These are phyloP conservation scores for Moesziomyces sp. DNA, from an alignment of 1,284 basidiomycete species.

Conservation along the genomic window DNA sequence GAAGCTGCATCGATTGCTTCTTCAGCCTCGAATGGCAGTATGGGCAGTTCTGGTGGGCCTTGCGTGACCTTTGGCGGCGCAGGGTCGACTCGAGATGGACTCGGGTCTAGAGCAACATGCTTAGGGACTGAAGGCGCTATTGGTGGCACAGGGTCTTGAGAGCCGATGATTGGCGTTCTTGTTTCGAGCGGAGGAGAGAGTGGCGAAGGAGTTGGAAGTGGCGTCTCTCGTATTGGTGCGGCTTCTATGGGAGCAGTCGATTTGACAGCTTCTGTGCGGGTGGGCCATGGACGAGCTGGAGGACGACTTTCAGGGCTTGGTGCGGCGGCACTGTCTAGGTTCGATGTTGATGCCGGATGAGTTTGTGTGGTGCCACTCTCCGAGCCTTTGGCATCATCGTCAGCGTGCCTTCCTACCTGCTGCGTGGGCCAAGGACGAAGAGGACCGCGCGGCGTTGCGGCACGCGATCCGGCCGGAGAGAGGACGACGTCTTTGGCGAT, in stretches of 20 bases:
- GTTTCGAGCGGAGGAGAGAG: too few species aligned
- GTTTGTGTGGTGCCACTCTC: neutral
- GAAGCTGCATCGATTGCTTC: too few species aligned
- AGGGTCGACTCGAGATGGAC: too few species aligned
- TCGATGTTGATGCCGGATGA: neutral
- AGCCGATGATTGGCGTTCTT: too few species aligned
- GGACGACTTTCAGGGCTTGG: neutral
- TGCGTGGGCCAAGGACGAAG: constrained; percentile 11
- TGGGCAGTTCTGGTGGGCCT: too few species aligned
- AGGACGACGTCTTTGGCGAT: constrained; percentile 41
- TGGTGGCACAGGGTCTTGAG: too few species aligned
- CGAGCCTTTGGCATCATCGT: neutral
- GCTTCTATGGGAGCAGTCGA: neutral
- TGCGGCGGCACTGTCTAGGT: neutral
- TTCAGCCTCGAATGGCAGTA: too few species aligned
- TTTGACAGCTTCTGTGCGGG: constrained; percentile 2
- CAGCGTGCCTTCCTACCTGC: neutral
- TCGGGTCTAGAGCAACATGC: too few species aligned
- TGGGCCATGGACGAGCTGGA: constrained; percentile 25
- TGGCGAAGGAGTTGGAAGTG: too few species aligned
- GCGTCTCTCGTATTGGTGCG: neutral
- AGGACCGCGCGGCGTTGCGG: constrained; percentile 3
- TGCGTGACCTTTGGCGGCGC: too few species aligned
- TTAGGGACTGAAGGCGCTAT: too few species aligned
- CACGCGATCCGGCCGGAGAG: constrained; percentile 17